Evolutionary conservation across 192 early-diverging fungal genomes (phyloP), one percentile per base, ranked within the genome.

Genomic region (Backusella westeae): DNA sequence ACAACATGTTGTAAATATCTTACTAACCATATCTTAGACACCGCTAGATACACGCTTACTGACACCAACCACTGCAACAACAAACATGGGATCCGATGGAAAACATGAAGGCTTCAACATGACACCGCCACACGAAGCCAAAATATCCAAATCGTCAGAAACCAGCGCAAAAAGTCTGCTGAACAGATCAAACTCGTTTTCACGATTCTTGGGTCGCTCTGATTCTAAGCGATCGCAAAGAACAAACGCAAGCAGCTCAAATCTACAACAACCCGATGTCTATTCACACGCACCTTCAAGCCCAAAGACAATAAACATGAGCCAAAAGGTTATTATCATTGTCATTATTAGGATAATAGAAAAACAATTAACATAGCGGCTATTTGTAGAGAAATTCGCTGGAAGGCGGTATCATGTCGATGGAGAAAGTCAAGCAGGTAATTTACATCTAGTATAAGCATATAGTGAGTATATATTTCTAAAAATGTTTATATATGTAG

Each of bases 401-500:
- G 52, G 86, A 86, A 72, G 82, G 82, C 17, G 82, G 81, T 14
- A 89, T 87, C 35, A 89, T 89, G 88, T 85, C 88, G 0, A 69
- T 87, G 72, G 86, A 89, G 39, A 86, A 85, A 66, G 85, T 88
- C 21, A 89, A 89, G 49, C 84, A 87, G 53, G 53, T 59, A 59
- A 44, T 17, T 3, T 4, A 44, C 4, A 44, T 19, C 10, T 15
- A 44, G 4, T 5, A 44, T 29, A 1, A 35, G 49, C 8, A n/a
- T 74, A 3, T 3, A 32, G 32, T 0, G 2, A 32, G 32, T 32
- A 32, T 2, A 32, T 32, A 3, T 3, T 32, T 32, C 3, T 3
- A 32, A 32, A 32, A 3, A 3, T 32, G 2, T 32, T 32, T 32
- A 32, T 32, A 32, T 32, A 32, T 32, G 3, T 80, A 91, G 77